A percentile compares a stretch with the other conserved stretches of the same genome.
phyloP scores from a whole-genome alignment of 2,329 filamentous ascomycete species.

The Scytalidium sp. region DNA sequence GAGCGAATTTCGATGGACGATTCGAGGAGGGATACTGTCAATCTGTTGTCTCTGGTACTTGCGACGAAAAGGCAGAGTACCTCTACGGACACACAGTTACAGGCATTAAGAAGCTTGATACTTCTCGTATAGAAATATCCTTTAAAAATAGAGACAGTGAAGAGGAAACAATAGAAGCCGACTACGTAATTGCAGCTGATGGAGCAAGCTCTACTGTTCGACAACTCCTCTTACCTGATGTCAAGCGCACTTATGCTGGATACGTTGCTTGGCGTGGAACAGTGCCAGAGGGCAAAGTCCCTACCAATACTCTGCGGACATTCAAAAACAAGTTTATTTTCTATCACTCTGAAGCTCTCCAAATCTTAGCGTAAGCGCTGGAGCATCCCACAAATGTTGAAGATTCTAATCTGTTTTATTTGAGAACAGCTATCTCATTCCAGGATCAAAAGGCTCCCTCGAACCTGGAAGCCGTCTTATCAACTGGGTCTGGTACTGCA shows the following conservation, averaged over 20 bases:
- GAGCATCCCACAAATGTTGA: no score
- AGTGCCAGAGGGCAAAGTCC: constrained; percentile 34
- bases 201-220: constrained; percentile 15
- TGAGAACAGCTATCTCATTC: constrained; percentile 35
- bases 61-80: constrained; percentile 13
- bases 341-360: constrained; percentile 34
- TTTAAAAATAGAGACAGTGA: constrained; percentile 2
- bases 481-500: constrained; percentile 45
- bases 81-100: constrained; percentile 9
- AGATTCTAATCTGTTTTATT: background rate
- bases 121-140: background rate
- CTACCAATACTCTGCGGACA: constrained; percentile 27
- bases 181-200: constrained; percentile 16
- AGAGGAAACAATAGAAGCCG: background rate
- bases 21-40: constrained; percentile 10
- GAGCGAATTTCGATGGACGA: constrained; percentile 18
- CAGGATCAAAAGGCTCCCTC: constrained; percentile 34
- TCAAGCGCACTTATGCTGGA: constrained; percentile 18
- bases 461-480: constrained; percentile 36
- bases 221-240: constrained; percentile 6
- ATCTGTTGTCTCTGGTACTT: background rate
- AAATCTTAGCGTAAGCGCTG: constrained; percentile 30
- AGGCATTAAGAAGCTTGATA: background rate
- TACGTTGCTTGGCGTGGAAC: constrained; percentile 42
- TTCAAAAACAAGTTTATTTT: constrained; percentile 38